Percentiles rank a stretch among this genome's conserved stretches.
Conservation (phyloP, 176 grass and related monocot species). For the Saccharum officinarum region DNA sequence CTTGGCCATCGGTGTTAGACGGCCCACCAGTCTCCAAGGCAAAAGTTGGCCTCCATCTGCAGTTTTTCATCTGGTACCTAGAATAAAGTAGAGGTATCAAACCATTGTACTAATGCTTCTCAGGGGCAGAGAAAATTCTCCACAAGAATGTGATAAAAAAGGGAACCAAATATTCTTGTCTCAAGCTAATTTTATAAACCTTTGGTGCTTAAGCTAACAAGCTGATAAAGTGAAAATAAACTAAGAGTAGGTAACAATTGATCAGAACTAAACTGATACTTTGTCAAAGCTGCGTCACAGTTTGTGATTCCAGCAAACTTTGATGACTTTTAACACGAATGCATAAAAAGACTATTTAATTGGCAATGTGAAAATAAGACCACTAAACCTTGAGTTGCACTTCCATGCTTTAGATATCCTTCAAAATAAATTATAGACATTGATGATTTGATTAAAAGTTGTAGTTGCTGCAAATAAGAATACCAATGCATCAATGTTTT, state of each 20-base stretch:
- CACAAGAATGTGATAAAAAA: slow-evolving; percentile 1
- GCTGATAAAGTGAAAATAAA: neutral
- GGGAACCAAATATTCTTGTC: neutral
- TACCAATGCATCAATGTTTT: neutral
- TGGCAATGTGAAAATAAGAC: neutral
- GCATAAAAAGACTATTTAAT: neutral
- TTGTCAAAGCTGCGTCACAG: neutral
- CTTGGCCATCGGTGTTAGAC: slow-evolving; percentile 50
- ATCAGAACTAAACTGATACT: neutral
- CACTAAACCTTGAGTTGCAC: neutral
- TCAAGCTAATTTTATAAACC: neutral
- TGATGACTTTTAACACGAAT: neutral
- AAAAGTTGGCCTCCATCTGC: slow-evolving; percentile 59
- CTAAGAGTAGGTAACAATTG: neutral
- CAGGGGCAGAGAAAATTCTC: neutral
- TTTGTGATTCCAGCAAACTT: neutral
- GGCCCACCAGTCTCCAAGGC: slow-evolving; percentile 72
- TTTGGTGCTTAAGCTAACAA: neutral
- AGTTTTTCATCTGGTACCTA: slow-evolving; percentile 55
- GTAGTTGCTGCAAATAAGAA: neutral
- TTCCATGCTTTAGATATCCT: neutral
- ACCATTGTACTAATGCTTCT: neutral
- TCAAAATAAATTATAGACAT: neutral
- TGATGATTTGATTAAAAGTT: neutral
- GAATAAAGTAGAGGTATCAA: slow-evolving; percentile 29